Percentiles rank a stretch among this genome's conserved stretches.
Conservation (phyloP, 306 rosid species). For the Cucurbita maxima region DNA sequence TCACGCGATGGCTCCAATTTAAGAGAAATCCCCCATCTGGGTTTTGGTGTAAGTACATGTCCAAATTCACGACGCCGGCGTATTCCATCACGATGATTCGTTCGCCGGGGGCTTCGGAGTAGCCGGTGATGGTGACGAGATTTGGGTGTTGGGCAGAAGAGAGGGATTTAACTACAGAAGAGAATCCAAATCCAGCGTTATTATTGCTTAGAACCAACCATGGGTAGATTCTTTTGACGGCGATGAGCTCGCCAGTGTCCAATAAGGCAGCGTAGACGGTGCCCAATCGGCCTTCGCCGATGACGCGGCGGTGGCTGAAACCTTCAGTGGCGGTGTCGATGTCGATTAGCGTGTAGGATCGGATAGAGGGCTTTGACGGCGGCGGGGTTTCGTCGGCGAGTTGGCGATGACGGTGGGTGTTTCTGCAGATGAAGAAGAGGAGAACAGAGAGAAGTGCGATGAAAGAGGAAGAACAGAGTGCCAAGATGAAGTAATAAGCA, state of each 20-base stretch:
- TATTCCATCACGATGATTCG: conserved; percentile 58
- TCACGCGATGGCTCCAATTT: conserved; percentile 42
- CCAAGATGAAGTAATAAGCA: conserved; percentile 32
- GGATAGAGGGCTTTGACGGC: conserved; percentile 29
- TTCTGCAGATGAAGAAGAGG: conserved; percentile 35
- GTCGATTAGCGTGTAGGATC: conserved; percentile 29
- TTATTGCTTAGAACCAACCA: conserved; percentile 48
- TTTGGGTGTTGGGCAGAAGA: conserved; percentile 69
- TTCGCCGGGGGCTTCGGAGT: conserved; percentile 82
- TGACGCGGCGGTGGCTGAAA: conserved; percentile 46
- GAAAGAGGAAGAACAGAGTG: conserved; percentile 25
- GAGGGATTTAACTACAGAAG: conserved; percentile 37
- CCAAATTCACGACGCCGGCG: conserved; percentile 37
- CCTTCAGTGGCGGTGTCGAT: conserved; percentile 66
- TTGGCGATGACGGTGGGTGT: conserved; percentile 22
- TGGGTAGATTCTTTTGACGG: conserved; percentile 61
- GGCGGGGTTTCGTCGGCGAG: conserved; percentile 27
- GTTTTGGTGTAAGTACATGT: conserved; percentile 53
- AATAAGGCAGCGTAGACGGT: conserved; percentile 53
- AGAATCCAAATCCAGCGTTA: conserved; percentile 55
- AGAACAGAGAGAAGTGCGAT: conserved; percentile 22
- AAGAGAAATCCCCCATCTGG: conserved; percentile 37
- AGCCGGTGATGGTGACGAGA: conserved; percentile 59
- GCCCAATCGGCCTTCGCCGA: conserved; percentile 70
- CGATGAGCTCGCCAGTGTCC: conserved; percentile 27